These are phyloP conservation scores for Boletus vermiculosoides DNA, from an alignment of 768 basidiomycete species.

Conservation along the genomic window DNA sequence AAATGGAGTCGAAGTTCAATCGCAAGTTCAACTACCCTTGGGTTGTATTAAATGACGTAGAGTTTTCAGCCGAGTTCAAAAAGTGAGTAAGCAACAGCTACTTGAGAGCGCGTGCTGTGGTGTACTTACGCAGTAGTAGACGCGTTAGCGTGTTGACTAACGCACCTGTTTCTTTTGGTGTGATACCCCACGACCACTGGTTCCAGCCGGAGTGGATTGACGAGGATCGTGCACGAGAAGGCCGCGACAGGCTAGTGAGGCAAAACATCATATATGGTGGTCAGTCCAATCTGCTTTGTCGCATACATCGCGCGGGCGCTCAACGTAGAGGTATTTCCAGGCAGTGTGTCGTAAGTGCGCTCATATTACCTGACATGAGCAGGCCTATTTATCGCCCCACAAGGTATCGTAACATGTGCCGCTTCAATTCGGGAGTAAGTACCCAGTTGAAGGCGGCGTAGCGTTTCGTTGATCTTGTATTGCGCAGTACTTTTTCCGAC, in stretches of 20 bases:
- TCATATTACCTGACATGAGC: not conserved
- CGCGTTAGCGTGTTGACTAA: slow-evolving; percentile 38
- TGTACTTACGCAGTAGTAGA: slow-evolving; percentile 26
- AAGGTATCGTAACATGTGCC: slow-evolving; percentile 77
- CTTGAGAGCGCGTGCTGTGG: not conserved
- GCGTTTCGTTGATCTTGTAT: slow-evolving; percentile 7
- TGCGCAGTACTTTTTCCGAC: slow-evolving; percentile 52
- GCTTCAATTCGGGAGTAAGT: slow-evolving; percentile 67
- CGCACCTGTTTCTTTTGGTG: slow-evolving; percentile 50
- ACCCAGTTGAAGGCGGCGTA: not conserved
- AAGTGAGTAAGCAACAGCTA: slow-evolving; percentile 23
- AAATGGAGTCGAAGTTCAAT: slow-evolving; percentile 61
- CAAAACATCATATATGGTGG: slow-evolving; percentile 52
- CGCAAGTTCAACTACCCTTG: slow-evolving; percentile 57
- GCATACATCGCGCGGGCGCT: not conserved
- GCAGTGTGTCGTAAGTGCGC: slow-evolving; percentile 42
- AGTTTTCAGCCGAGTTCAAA: slow-evolving; percentile 56
- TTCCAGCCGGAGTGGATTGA: slow-evolving; percentile 73
- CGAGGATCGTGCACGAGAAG: slow-evolving; percentile 55
- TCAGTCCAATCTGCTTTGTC: slow-evolving; percentile 22
- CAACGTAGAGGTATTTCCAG: slow-evolving; percentile 23
- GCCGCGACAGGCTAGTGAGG: slow-evolving; percentile 49
- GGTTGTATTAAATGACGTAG: slow-evolving; percentile 62
- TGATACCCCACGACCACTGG: slow-evolving; percentile 64
- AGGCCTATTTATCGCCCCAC: not conserved